phyloP scores from a whole-genome alignment of 176 grass and related monocot species.

The Cenchrus purpureus region DNA sequence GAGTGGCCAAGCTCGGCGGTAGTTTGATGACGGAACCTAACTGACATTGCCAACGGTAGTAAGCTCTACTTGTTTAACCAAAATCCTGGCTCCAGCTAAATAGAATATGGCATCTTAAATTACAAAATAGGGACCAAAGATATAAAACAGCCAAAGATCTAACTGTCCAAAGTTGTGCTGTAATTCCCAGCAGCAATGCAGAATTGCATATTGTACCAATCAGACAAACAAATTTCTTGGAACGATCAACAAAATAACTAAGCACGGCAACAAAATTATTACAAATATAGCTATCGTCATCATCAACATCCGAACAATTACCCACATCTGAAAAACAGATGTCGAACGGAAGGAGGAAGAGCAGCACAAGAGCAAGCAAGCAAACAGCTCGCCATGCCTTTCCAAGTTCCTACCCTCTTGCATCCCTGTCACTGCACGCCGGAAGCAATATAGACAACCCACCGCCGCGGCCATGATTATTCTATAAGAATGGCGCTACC shows the following conservation, averaged over 20 bases:
- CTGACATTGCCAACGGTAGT: no score
- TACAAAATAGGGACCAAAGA: no score
- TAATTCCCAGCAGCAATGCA: neutral
- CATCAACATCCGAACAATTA: conserved; percentile 39
- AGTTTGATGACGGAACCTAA: no score
- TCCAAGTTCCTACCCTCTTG: conserved; percentile 20
- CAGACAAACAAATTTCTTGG: conserved; percentile 16
- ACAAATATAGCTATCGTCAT: conserved; percentile 36
- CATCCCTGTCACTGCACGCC: conserved; percentile 20
- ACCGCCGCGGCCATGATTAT: conserved; percentile 31
- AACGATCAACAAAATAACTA: neutral
- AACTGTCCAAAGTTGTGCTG: neutral
- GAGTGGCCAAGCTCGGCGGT: no score
- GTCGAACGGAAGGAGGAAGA: conserved; percentile 29
- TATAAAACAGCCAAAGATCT: neutral
- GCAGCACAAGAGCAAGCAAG: conserved; percentile 27
- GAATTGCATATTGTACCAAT: neutral
- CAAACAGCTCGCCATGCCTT: conserved; percentile 33
- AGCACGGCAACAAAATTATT: conserved; percentile 36
- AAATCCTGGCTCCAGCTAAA: no score
- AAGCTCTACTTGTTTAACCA: no score
- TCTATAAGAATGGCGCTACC: conserved; percentile 33
- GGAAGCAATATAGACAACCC: conserved; percentile 53
- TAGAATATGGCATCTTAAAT: no score
- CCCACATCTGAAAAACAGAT: conserved; percentile 49